Evolutionary conservation across 805 yeast species (phyloP).

Genomic region (Yamadazyma ubonensis): DNA sequence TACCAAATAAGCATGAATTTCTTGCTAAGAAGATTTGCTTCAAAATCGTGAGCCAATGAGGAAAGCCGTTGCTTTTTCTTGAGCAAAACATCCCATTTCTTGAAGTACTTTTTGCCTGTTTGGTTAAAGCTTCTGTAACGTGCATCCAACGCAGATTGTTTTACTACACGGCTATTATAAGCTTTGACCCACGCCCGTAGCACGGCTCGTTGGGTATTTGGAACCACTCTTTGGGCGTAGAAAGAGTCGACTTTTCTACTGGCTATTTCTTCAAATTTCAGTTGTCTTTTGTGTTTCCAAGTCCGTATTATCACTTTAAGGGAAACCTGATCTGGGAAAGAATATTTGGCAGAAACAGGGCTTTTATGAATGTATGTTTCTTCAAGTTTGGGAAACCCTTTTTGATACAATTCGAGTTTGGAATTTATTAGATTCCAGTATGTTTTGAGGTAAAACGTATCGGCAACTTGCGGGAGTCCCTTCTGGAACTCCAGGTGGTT

Average conservation of each 20-base stretch:
- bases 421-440: conserved; percentile 5
- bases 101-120: conserved; percentile 6
- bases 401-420: conserved; percentile 1
- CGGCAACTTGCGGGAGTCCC: conserved; percentile 13
- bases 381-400: background rate
- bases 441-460: conserved; percentile 9
- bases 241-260: conserved; percentile 20
- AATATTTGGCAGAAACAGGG: conserved; percentile 1
- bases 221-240: conserved; percentile 15
- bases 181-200: conserved; percentile 23
- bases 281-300: conserved; percentile 26
- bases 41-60: conserved; percentile 20
- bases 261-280: conserved; percentile 21
- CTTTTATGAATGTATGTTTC: background rate
- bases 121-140: conserved; percentile 2
- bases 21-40: conserved; percentile 20
- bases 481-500: conserved; percentile 2
- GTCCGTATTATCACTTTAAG: conserved; percentile 9
- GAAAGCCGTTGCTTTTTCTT: background rate
- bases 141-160: background rate
- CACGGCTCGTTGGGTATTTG: conserved; percentile 11
- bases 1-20: conserved; percentile 35
- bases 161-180: conserved; percentile 17
- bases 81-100: conserved; percentile 16
- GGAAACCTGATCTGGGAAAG: conserved; percentile 7